Evolutionary conservation across 805 yeast genomes (phyloP), one percentile per base, ranked within the genome.

Genomic region (Cyberlindnera petersonii): DNA sequence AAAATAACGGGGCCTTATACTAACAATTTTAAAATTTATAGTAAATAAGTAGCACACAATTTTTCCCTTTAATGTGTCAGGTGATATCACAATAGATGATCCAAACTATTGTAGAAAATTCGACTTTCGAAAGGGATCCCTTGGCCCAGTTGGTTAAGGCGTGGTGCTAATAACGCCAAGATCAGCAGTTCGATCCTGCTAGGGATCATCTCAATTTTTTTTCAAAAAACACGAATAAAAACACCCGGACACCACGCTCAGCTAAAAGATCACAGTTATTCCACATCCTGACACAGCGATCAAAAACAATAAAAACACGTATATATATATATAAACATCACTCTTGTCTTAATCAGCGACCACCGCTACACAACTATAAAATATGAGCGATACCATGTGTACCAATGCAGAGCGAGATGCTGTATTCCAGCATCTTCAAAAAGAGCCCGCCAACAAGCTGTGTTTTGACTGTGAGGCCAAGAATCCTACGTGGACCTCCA

Each of bases 401-500:
- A 43, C 58, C 7, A 42, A 46, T 4, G 42, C 42, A 6, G 58
- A 55, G 42, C 45, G 56, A 13, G 52, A 46, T 23, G 30, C 47
- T 1, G 42, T 55, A 14, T 55, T 55, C 42, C 47, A 39, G 15
- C 39, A 48, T 19, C 36, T 55, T 8, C 47, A 47, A 67, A 81
- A 61, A 69, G 74, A 56, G 46, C 79, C 79, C 19, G 84, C 87
- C 33, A 89, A 89, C 69, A 82, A 82, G 55, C 77, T 72, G 26
- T 93, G 98, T 65, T 91, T 93, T 65, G 98, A 93, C 60, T 93
- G 98, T 64, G 75, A 83, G 37, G 85, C 89, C 53, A 87, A 85
- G 59, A 89, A 89, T 61, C 98, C 98, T 26, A 87, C 98, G 0
- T 93, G 98, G 98, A 86, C 98, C 4, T 91, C 98, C 11, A 88